phyloP scores from a whole-genome alignment of 179 eudicot genomes.

The Corrigiola litoralis region DNA sequence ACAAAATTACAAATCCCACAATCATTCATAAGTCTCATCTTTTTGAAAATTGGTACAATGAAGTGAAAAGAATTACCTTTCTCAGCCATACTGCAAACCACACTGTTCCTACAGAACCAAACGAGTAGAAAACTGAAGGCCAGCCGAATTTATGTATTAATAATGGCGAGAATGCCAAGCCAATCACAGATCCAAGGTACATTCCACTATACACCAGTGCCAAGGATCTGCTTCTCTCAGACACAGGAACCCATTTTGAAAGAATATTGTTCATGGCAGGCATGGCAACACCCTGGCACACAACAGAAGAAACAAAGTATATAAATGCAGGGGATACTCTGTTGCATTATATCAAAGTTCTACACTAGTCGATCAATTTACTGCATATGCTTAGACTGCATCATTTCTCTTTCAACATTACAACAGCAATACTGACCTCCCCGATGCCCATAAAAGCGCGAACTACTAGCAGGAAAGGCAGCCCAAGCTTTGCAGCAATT shows the following conservation, averaged over 20 bases:
- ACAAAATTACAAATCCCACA: background rate
- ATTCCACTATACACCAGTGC: constrained; percentile 97
- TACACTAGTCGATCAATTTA: background rate
- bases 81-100: constrained; percentile 81
- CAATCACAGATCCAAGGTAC: constrained; percentile 96
- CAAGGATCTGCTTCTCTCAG: constrained; percentile 94
- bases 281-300: constrained; percentile 93
- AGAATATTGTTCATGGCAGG: constrained; percentile 97
- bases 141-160: constrained; percentile 79
- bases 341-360: too few relatives aligned
- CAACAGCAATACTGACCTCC: constrained; percentile 33
- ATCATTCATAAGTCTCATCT: background rate
- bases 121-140: constrained; percentile 94
- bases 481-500: constrained; percentile 79
- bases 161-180: constrained; percentile 85
- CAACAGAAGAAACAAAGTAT: constrained; percentile 12
- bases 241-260: constrained; percentile 93
- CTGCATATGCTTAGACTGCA: background rate
- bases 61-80: constrained; percentile 43
- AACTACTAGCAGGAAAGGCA: constrained; percentile 75
- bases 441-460: constrained; percentile 99
- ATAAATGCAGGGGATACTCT: background rate
- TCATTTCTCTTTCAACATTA: too few relatives aligned
- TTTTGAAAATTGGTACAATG: background rate
- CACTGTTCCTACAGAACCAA: constrained; percentile 88